Conservation (phyloP, 75 land plant genomes). For the Adiantum capillusveneris region DNA sequence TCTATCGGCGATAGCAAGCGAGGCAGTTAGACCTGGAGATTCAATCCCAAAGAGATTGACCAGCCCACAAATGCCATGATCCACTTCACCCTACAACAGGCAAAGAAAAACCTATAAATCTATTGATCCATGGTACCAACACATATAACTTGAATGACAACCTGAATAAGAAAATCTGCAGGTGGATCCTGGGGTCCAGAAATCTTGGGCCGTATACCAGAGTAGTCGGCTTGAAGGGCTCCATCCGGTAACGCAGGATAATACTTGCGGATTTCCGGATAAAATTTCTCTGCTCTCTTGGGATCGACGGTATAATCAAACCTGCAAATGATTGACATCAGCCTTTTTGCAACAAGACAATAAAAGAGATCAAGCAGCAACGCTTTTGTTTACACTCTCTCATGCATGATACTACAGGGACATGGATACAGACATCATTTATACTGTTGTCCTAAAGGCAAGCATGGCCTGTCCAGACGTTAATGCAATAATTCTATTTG, state of each 20-base stretch:
- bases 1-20: slow-evolving; percentile 78
- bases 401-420: no score
- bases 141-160: slow-evolving; percentile 2
- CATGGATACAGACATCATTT: no score
- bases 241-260: slow-evolving; percentile 76
- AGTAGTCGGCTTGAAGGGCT: slow-evolving; percentile 67
- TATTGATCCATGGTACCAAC: not conserved
- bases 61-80: slow-evolving; percentile 80
- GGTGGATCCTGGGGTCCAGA: slow-evolving; percentile 58
- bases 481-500: no score
- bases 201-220: slow-evolving; percentile 88
- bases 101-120: not conserved
- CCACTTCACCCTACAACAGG: slow-evolving; percentile 77
- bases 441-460: no score
- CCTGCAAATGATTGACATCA: slow-evolving; percentile 27
- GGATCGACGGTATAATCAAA: slow-evolving; percentile 73
- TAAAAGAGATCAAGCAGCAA: no score
- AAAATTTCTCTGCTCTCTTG: slow-evolving; percentile 53
- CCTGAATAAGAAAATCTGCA: slow-evolving; percentile 86
- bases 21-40: slow-evolving; percentile 92
- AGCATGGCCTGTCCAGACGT: no score
- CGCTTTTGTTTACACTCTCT: no score
- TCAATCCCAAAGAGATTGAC: slow-evolving; percentile 89
- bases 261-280: slow-evolving; percentile 76
- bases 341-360: no score